These are phyloP conservation scores for Xylaria sp. DNA, from an alignment of 2,329 filamentous ascomycete species.

Conservation along the genomic window DNA sequence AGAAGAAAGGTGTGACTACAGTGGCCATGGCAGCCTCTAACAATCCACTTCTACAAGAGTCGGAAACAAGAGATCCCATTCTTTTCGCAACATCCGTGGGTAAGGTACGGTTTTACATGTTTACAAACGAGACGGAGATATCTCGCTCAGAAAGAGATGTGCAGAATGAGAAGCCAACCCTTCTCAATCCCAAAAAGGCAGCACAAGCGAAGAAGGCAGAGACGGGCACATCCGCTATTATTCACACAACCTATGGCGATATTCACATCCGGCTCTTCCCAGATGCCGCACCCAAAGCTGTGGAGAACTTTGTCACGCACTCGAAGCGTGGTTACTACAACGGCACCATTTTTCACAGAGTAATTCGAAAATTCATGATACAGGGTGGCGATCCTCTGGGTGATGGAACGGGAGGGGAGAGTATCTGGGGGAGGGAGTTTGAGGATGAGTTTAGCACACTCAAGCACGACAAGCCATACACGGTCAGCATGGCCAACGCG, in stretches of 20 bases:
- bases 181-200: slow-evolving; percentile 67
- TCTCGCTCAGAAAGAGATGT: slow-evolving; percentile 88
- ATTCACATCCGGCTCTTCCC: slow-evolving; percentile 94
- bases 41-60: slow-evolving; percentile 92
- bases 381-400: slow-evolving; percentile 86
- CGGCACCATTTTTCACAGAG: slow-evolving; percentile 94
- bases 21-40: slow-evolving; percentile 96
- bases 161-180: slow-evolving; percentile 90
- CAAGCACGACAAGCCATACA: slow-evolving; percentile 96
- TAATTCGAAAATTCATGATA: slow-evolving; percentile 99
- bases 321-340: slow-evolving; percentile 94
- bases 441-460: slow-evolving; percentile 92
- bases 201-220: slow-evolving; percentile 72
- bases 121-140: slow-evolving; percentile 88
- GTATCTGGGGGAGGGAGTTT: slow-evolving; percentile 92
- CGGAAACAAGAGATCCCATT: slow-evolving; percentile 90
- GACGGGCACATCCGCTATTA: slow-evolving; percentile 80
- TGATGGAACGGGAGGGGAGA: slow-evolving; percentile 89
- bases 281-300: slow-evolving; percentile 89
- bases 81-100: slow-evolving; percentile 84
- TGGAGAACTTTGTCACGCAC: slow-evolving; percentile 97
- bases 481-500: slow-evolving; percentile 96
- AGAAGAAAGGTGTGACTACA: slow-evolving; percentile 92
- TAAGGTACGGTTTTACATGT: slow-evolving; percentile 97
- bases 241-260: slow-evolving; percentile 95